These are phyloP conservation scores for Globisporangium barbulae DNA, from an alignment of 352 stramenopile species.

Conservation along the genomic window DNA sequence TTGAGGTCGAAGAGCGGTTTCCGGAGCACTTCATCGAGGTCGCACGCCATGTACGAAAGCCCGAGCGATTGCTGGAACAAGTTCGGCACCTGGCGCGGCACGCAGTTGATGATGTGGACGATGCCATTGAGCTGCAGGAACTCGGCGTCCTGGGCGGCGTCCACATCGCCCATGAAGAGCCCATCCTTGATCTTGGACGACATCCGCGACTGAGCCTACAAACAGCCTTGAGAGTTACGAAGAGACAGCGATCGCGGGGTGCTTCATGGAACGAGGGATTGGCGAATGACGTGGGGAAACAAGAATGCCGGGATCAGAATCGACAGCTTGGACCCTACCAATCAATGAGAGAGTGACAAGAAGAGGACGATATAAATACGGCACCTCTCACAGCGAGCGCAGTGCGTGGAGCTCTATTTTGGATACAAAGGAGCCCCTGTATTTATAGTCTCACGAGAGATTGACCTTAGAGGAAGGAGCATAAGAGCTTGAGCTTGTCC, in stretches of 20 bases:
- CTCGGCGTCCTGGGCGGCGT: slow-evolving; percentile 90
- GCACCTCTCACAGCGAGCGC: not conserved
- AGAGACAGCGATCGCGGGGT: not conserved
- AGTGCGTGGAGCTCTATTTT: not conserved
- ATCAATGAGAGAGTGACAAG: not conserved
- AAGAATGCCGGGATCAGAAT: slow-evolving; percentile 8
- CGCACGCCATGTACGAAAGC: slow-evolving; percentile 75
- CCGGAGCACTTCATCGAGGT: slow-evolving; percentile 65
- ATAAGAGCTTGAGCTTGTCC: slow-evolving; percentile 37
- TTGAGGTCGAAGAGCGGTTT: slow-evolving; percentile 78
- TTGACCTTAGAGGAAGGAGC: slow-evolving; percentile 57
- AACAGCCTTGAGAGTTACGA: not conserved
- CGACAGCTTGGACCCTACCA: not conserved
- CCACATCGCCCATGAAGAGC: slow-evolving; percentile 92
- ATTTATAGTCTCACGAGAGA: slow-evolving; percentile 10
- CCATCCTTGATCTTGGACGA: slow-evolving; percentile 94
- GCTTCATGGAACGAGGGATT: slow-evolving; percentile 11
- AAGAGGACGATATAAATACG: slow-evolving; percentile 13
- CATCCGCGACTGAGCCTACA: slow-evolving; percentile 39
- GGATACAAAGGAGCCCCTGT: slow-evolving; percentile 9
- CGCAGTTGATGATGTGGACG: slow-evolving; percentile 90
- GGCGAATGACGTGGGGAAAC: not conserved
- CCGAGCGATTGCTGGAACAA: slow-evolving; percentile 87
- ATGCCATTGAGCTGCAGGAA: slow-evolving; percentile 94
- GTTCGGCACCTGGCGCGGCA: slow-evolving; percentile 88